These are phyloP conservation scores for Protea cynaroides DNA, from an alignment of 164 flowering plant genomes.

Conservation along the genomic window DNA sequence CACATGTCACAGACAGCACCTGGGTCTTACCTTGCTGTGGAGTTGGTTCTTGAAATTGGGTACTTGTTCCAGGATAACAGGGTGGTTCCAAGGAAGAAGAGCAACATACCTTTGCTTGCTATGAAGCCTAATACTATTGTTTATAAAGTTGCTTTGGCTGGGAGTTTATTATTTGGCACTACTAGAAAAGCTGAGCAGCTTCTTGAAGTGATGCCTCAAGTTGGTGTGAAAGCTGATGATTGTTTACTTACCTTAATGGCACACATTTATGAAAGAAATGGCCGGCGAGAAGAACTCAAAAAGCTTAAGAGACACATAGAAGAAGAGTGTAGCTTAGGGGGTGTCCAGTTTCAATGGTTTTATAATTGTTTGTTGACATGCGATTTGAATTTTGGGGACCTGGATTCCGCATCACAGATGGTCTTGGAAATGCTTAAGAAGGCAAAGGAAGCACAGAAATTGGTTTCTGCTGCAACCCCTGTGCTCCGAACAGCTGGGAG, in stretches of 20 bases:
- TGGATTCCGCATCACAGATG: slow-evolving; percentile 71
- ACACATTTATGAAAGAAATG: slow-evolving; percentile 86
- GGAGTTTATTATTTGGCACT: slow-evolving; percentile 65
- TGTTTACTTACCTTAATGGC: slow-evolving; percentile 62
- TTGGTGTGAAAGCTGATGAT: slow-evolving; percentile 59
- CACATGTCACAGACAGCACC: slow-evolving; percentile 58
- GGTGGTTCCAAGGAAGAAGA: slow-evolving; percentile 85
- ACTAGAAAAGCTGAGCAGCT: slow-evolving; percentile 91
- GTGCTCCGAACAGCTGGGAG: slow-evolving; percentile 26
- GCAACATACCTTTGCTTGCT: slow-evolving; percentile 61
- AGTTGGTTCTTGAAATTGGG: slow-evolving; percentile 82
- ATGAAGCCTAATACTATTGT: slow-evolving; percentile 81
- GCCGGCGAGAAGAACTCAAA: slow-evolving; percentile 76
- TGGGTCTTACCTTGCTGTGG: slow-evolving; percentile 77
- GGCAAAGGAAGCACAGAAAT: slow-evolving; percentile 62
- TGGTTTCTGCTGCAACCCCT: slow-evolving; percentile 53
- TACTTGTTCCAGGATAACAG: slow-evolving; percentile 70
- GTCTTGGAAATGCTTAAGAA: slow-evolving; percentile 81
- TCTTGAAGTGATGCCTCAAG: slow-evolving; percentile 80
- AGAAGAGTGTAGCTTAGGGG: slow-evolving; percentile 51
- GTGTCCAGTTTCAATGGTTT: slow-evolving; percentile 67
- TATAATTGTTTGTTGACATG: slow-evolving; percentile 80
- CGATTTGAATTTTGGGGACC: slow-evolving; percentile 85
- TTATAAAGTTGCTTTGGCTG: slow-evolving; percentile 62
- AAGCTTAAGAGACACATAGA: slow-evolving; percentile 79